Base-by-base conservation (phyloP, 1,139 yeast species). In the Zygosaccharomyces pseudobailii region DNA sequence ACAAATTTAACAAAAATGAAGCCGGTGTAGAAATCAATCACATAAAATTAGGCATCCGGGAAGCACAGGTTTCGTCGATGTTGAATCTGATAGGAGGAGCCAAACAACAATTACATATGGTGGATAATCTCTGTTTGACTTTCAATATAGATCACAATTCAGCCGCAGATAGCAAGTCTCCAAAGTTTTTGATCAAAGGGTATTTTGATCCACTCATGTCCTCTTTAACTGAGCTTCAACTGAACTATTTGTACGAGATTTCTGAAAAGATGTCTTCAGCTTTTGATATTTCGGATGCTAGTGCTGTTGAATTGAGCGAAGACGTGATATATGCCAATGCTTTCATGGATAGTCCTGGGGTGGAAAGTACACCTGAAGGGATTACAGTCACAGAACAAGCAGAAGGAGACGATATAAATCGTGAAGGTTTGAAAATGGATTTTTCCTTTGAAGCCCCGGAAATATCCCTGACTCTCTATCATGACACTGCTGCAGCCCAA, bases 221-320 rank as follows among this genome's bases (percentile, higher is more conserved):
- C 54, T 74, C 77, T 27, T 67, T 92, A 49, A 86, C 97, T 0
- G 97, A 92, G 55, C 66, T 80, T 34, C 98, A 94, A 66, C 71
- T 86, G 40, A 70, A 74, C 31, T 82, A 79, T 56, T 62, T 90
- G 46, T 63, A 80, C 57, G 71, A 74, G 19, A 69, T 90, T 42
- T 70, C 79, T 3, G 78, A 77, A 43, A 75, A 83, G 1, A 63
- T 90, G 1, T 72, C 87, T 0, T 68, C 75, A 27, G 85, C 87
- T 0, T 76, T 85, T 46, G 66, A 68, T 68, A 27, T 65, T 73
- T 50, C 75, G 72, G 50, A 52, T 4, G 48, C 51, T 1, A 47
- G 52, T 5, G 42, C 50, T 17, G 46, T 49, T 33, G 55, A 55
- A 13, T 84, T 81, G 42, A 75, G 82, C 36, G 82, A 82, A 51